phyloP scores from a whole-genome alignment of 352 stramenopile genomes.

The Peronospora destructor region DNA sequence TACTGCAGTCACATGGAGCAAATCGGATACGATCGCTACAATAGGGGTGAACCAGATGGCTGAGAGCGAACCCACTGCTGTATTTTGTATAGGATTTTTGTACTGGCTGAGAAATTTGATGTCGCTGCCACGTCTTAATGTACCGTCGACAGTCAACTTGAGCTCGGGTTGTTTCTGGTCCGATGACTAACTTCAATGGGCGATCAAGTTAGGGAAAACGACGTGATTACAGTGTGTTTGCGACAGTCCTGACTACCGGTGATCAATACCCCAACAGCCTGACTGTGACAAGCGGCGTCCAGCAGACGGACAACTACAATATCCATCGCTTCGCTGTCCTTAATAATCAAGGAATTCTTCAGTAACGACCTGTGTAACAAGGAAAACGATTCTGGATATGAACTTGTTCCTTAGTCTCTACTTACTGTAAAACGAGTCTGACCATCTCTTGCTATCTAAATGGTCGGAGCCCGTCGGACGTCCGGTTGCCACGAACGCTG shows the following conservation, averaged over 20 bases:
- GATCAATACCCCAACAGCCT: no score
- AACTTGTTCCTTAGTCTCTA: slow-evolving; percentile 13
- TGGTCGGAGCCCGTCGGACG: slow-evolving; percentile 16
- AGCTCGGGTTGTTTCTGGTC: no score
- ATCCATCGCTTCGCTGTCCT: background rate
- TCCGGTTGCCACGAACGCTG: slow-evolving; percentile 28
- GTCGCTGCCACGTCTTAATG: background rate
- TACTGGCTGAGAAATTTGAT: slow-evolving; percentile 1
- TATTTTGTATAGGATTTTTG: slow-evolving; percentile 1
- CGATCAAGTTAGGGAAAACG: no score
- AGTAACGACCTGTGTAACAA: background rate
- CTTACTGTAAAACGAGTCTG: background rate
- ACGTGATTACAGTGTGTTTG: no score
- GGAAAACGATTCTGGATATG: slow-evolving; percentile 14
- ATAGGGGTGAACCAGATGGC: slow-evolving; percentile 18
- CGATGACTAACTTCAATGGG: no score
- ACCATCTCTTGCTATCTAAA: background rate
- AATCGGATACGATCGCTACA: slow-evolving; percentile 24
- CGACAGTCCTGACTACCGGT: no score
- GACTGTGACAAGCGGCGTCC: no score
- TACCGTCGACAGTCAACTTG: no score
- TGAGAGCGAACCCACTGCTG: background rate
- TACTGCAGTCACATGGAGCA: slow-evolving; percentile 12
- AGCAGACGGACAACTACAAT: background rate
- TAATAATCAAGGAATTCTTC: background rate